A percentile compares a stretch with the other conserved stretches of the same genome.
These are phyloP conservation scores for Diplodia intermedia DNA, from an alignment of 2,329 filamentous ascomycete species.

Conservation along the genomic window DNA sequence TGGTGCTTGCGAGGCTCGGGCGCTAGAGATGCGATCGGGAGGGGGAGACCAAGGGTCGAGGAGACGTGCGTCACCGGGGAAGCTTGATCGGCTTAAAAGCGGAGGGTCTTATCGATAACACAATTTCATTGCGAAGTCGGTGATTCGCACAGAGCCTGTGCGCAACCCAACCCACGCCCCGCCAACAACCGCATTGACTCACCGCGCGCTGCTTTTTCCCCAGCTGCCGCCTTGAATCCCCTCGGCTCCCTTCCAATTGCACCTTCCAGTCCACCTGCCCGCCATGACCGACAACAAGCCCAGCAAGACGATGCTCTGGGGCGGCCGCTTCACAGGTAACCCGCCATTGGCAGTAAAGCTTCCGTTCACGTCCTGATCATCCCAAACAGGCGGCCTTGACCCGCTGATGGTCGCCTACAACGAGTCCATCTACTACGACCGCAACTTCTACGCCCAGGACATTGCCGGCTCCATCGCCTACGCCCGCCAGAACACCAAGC, in stretches of 20 bases:
- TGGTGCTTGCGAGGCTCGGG: background rate
- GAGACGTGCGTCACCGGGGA: constrained; percentile 7
- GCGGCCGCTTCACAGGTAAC: constrained; percentile 66
- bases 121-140: constrained; percentile 23
- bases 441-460: constrained; percentile 78
- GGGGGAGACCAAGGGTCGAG: background rate
- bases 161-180: background rate
- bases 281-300: constrained; percentile 30
- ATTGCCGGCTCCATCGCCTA: constrained; percentile 82
- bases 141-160: constrained; percentile 27
- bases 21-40: background rate
- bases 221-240: background rate
- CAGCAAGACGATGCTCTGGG: constrained; percentile 64
- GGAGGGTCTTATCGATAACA: constrained; percentile 19
- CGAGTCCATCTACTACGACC: constrained; percentile 79
- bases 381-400: constrained; percentile 73
- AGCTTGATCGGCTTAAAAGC: constrained; percentile 1
- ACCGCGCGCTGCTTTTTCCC: background rate
- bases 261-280: background rate
- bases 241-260: background rate
- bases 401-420: constrained; percentile 89
- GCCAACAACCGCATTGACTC: constrained; percentile 18
- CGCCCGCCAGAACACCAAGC: constrained; percentile 78
- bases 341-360: constrained; percentile 8
- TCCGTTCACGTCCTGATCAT: constrained; percentile 4